Percentiles rank a stretch among this genome's conserved stretches.
phyloP scores from a whole-genome alignment of 2,329 filamentous ascomycete species.

The Diaporthe eres region DNA sequence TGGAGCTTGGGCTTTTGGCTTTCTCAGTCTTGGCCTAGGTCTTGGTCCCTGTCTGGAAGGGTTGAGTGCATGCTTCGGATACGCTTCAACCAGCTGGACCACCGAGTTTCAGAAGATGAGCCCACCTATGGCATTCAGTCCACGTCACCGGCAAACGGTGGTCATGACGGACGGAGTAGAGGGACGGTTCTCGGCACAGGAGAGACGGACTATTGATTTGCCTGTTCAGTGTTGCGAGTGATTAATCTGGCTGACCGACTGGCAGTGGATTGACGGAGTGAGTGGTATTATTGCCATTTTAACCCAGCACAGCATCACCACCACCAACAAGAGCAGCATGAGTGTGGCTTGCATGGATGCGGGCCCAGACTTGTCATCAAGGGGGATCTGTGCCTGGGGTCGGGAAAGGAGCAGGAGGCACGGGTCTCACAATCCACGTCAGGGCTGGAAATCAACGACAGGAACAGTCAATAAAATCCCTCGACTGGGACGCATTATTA shows the following conservation, averaged over 20 bases:
- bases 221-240: neutral
- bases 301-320: neutral
- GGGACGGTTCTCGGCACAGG: neutral
- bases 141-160: neutral
- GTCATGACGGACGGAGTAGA: neutral
- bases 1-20: neutral
- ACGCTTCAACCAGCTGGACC: slow-evolving; percentile 27
- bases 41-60: slow-evolving; percentile 19
- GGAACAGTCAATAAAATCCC: slow-evolving; percentile 7
- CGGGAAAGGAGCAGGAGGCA: slow-evolving; percentile 30
- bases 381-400: slow-evolving; percentile 34
- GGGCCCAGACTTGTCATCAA: slow-evolving; percentile 32
- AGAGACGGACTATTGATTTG: slow-evolving; percentile 6
- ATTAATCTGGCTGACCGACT: slow-evolving; percentile 1
- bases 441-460: neutral
- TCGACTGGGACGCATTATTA: slow-evolving; percentile 5
- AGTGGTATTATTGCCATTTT: neutral
- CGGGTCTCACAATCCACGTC: slow-evolving; percentile 27
- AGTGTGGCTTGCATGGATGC: slow-evolving; percentile 32
- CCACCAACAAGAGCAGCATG: slow-evolving; percentile 5
- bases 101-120: slow-evolving; percentile 27
- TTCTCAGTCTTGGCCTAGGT: neutral
- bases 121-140: slow-evolving; percentile 1
- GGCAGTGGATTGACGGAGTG: neutral
- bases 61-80: slow-evolving; percentile 21